Evolutionary conservation across 768 basidiomycete genomes (phyloP).

Genomic region (Russula earlei): DNA sequence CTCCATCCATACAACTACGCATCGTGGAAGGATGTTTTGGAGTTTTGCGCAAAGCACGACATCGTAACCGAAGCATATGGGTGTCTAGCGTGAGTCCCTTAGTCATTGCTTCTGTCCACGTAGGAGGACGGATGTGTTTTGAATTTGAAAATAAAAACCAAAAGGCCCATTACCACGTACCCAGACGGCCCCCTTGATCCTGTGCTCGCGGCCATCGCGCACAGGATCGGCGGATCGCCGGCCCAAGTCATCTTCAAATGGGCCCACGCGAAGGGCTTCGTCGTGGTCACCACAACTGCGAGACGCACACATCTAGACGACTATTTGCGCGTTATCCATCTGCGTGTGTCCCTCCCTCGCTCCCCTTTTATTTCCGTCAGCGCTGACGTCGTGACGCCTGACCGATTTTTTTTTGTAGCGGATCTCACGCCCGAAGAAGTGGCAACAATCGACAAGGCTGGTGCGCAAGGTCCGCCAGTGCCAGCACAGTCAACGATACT

Average conservation of each 20-base stretch:
- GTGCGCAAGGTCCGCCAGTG: slow-evolving; percentile 41
- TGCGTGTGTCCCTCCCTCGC: slow-evolving; percentile 9
- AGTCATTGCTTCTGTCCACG: neutral
- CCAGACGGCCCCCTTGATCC: slow-evolving; percentile 60
- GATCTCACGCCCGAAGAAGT: slow-evolving; percentile 49
- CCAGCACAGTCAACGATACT: too few species aligned
- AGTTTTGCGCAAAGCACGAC: slow-evolving; percentile 43
- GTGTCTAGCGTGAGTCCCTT: slow-evolving; percentile 40
- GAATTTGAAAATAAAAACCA: neutral
- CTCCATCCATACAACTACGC: slow-evolving; percentile 67
- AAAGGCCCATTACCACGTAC: slow-evolving; percentile 46
- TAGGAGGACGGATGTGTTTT: neutral
- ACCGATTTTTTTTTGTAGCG: slow-evolving; percentile 27
- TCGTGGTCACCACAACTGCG: slow-evolving; percentile 45
- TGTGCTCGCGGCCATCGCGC: slow-evolving; percentile 42
- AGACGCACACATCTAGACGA: neutral
- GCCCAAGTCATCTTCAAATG: slow-evolving; percentile 63
- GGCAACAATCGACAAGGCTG: slow-evolving; percentile 53
- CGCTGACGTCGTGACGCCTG: too few species aligned
- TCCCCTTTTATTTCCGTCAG: too few species aligned
- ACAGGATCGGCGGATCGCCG: slow-evolving; percentile 43
- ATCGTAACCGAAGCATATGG: slow-evolving; percentile 60
- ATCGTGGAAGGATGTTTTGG: slow-evolving; percentile 44
- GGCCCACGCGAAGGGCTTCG: slow-evolving; percentile 56
- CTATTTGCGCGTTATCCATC: neutral